A percentile compares a stretch with the other conserved stretches of the same genome.
These are phyloP conservation scores for Globisporangium nagaii DNA, from an alignment of 352 stramenopile species.

Conservation along the genomic window DNA sequence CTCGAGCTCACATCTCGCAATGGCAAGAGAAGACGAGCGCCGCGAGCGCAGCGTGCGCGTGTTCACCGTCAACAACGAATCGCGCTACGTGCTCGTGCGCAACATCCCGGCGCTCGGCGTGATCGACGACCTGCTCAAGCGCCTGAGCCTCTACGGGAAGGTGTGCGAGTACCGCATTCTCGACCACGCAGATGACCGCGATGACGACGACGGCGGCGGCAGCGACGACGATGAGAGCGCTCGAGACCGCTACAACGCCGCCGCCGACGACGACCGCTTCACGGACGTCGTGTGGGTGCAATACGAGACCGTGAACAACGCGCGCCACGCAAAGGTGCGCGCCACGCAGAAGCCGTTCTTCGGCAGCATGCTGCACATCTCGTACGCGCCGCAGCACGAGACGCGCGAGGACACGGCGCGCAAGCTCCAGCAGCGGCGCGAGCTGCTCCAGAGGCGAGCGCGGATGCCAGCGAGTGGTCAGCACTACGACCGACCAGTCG, in stretches of 20 bases:
- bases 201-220: not conserved
- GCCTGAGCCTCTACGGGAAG: conserved; percentile 45
- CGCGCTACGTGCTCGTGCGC: conserved; percentile 48
- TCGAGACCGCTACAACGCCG: no score
- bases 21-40: not conserved
- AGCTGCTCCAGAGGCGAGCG: conserved; percentile 25
- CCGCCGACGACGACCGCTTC: conserved; percentile 30
- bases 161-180: conserved; percentile 45
- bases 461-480: not conserved
- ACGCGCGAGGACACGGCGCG: conserved; percentile 44
- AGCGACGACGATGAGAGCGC: conserved; percentile 7
- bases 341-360: conserved; percentile 61
- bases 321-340: conserved; percentile 57
- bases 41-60: conserved; percentile 27
- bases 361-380: conserved; percentile 51
- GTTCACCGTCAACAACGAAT: conserved; percentile 60
- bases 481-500: not conserved
- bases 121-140: conserved; percentile 46
- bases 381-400: conserved; percentile 64
- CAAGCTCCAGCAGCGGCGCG: conserved; percentile 55
- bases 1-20: no score
- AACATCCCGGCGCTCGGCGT: conserved; percentile 58
- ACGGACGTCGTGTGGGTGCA: conserved; percentile 63
- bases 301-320: conserved; percentile 74
- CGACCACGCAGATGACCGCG: conserved; percentile 39